Base-by-base conservation (phyloP, 129 eudicot genomes). In the Helianthus tuberosus region DNA sequence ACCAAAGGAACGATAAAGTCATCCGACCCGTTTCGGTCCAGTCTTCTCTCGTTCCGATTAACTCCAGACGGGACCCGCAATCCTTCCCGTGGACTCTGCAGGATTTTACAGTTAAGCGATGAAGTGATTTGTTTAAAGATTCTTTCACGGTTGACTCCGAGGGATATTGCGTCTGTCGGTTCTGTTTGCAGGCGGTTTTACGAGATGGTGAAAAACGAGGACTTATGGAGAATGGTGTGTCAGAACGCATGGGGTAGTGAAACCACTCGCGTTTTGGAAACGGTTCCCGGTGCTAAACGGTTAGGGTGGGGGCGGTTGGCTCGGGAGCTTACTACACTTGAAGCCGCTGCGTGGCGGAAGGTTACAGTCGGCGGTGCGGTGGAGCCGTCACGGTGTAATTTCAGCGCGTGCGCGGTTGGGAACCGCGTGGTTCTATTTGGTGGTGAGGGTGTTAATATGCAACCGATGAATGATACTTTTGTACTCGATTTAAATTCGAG, bases 201-300 rank as follows among this genome's bases (percentile, higher is more conserved):
- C 66, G 89, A 87, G 78, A 73, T 87, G 15, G 87, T 93, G 35
- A 89, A 75, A 73, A 84, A 84, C 46, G 98, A 93, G 70, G 92
- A 93, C 70, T 79, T 93, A 6, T 89, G 98, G 96, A 87, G 95
- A 68, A 89, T 84, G 95, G 95, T 93, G 39, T 93, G 98, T 66
- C 98, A 87, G 69, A 93, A 87, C 75, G 96, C 94, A 0, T 93
- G 98, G 98, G 98, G 98, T 15, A 87, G 86, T 71, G 98, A 93
- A 79, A 86, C 95, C 4, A 89, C 95, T 9, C 81, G 95, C 36
- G 90, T 89, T 57, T 46, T 93, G 12, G 98, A 93, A 77, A 72
- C 90, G 1, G 96, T 93, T 75, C 88, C 98, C 5, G 98, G 96
- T 41, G 89, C 94, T 61, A 92, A 92, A 74, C 76, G 96, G 66